Base-by-base conservation (phyloP, 805 yeast species). In the Pichia manshurica region DNA sequence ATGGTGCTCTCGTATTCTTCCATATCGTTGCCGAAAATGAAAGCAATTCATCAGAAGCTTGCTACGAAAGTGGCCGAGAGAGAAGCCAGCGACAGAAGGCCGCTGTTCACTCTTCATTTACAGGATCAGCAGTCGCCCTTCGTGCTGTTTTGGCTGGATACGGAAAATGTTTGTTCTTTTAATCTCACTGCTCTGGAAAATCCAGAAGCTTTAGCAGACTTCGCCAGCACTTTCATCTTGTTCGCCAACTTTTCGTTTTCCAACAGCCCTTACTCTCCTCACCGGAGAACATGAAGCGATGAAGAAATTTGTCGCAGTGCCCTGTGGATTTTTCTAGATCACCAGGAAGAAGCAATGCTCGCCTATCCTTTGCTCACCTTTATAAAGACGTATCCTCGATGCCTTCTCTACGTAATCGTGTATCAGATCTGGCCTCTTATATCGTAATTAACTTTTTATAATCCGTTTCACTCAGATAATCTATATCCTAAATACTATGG, bases 401-500 rank as follows among this genome's bases (percentile, higher is more conserved):
- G 10, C 29, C 29, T 25, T 10, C 10, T 25, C 20, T 34, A 6
- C 20, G 20, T 34, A 15, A 34, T 16, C 12, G 12, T 15, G 37
- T 15, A 16, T 34, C n/a, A 6, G 20, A 6, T 15, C 12, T 34
- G n/a, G 15, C 22, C 10, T 25, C 29, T 8, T 7, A 25, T 10
- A 10, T 10, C 29, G 10, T 25, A 25, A 25, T 8, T 25, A 25
- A 25, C 10, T 25, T 10, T 25, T 10, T 25, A 10, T 25, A 25
- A 8, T 8, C 29, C 29, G 29, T 25, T 25, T 25, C 10, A 7
- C 10, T 8, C 29, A 25, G 10, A 10, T 25, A 8, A 7, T 25
- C 10, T 25, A 8, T 25, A 25, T 25, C 15, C 33, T 20, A 50
- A 21, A 39, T n/a, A n/a, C n/a, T n/a, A 90, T 90, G 96, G 95